These are phyloP conservation scores for Candida anglica DNA, from an alignment of 805 yeast species.

Conservation along the genomic window DNA sequence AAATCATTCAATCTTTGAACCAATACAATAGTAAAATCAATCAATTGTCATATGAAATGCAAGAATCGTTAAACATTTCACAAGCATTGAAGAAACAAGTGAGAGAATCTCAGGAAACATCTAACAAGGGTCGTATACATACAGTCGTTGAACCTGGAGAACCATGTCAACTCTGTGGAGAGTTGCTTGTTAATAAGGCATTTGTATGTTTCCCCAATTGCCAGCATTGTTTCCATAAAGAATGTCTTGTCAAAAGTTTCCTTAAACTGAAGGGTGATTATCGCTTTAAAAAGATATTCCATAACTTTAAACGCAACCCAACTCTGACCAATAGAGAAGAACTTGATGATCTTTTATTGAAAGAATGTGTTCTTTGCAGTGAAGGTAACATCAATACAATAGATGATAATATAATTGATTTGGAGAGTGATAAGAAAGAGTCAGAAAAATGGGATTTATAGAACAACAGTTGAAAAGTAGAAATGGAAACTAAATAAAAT, in stretches of 20 bases:
- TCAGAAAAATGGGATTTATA: constrained; percentile 48
- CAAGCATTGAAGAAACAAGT: constrained; percentile 58
- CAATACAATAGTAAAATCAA: constrained; percentile 63
- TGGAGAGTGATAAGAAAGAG: constrained; percentile 29
- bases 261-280: constrained; percentile 61
- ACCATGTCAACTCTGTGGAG: constrained; percentile 70
- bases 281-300: constrained; percentile 58
- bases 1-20: constrained; percentile 76
- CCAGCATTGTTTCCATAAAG: constrained; percentile 83
- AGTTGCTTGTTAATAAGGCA: constrained; percentile 64
- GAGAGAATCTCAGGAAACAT: constrained; percentile 30
- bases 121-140: constrained; percentile 40
- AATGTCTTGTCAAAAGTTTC: constrained; percentile 68
- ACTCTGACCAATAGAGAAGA: constrained; percentile 39
- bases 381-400: constrained; percentile 66
- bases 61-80: constrained; percentile 61
- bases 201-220: constrained; percentile 82
- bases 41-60: constrained; percentile 69
- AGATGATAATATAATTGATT: constrained; percentile 56
- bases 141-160: constrained; percentile 79
- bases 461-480: no score
- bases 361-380: constrained; percentile 74
- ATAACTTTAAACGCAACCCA: constrained; percentile 45
- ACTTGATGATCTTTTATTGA: constrained; percentile 55
- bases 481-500: no score